phyloP scores from a whole-genome alignment of 768 basidiomycete genomes.

The Suillus paluster region DNA sequence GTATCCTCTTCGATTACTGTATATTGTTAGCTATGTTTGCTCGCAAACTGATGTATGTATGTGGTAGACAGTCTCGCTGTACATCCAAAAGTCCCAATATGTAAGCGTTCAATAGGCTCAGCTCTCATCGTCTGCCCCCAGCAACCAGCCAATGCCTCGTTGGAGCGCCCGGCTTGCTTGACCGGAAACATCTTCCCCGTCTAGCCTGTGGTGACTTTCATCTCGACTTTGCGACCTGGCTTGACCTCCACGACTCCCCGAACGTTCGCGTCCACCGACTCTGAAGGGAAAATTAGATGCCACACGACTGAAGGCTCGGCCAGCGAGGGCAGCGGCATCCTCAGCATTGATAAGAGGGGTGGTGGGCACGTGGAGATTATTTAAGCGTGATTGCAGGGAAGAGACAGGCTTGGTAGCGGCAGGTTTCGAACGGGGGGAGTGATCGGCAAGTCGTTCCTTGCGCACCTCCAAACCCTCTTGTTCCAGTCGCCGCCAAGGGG shows the following conservation, averaged over 20 bases:
- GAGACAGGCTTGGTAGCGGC: conserved; percentile 44
- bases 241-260: conserved; percentile 24
- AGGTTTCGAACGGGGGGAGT: conserved; percentile 17
- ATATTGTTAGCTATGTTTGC: conserved; percentile 20
- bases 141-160: conserved; percentile 94
- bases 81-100: neutral
- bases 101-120: conserved; percentile 8
- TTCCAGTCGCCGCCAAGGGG: conserved; percentile 77
- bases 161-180: conserved; percentile 81
- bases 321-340: conserved; percentile 81
- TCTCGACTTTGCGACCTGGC: conserved; percentile 41
- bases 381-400: conserved; percentile 64
- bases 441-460: conserved; percentile 43
- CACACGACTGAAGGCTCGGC: conserved; percentile 76
- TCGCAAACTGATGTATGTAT: conserved; percentile 21
- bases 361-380: conserved; percentile 69
- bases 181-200: conserved; percentile 66
- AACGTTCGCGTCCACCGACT: conserved; percentile 45
- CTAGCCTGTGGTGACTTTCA: conserved; percentile 45
- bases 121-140: conserved; percentile 75
- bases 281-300: conserved; percentile 78
- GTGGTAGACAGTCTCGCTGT: conserved; percentile 13
- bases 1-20: conserved; percentile 21
- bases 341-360: conserved; percentile 72
- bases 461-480: conserved; percentile 60